Base-by-base conservation (phyloP, 2,329 filamentous ascomycete species). In the Immersiporthe knoxdaviesiana region DNA sequence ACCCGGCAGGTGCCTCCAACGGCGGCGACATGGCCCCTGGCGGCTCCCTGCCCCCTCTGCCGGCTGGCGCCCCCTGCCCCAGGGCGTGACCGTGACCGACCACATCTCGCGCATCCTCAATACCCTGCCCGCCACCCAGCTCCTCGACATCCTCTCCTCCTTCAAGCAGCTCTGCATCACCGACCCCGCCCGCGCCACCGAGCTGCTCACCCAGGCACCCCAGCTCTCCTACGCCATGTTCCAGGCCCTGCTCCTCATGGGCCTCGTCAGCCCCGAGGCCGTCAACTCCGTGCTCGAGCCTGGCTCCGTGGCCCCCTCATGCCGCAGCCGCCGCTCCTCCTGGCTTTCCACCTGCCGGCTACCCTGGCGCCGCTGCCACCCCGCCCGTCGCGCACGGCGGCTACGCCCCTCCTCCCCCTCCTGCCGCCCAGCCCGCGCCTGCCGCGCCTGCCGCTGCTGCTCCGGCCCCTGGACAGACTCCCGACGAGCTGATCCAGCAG, bases 141-240 rank as follows among this genome's bases (percentile, higher is more conserved):
- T 99, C 2, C 91, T 98, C 74, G 95, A 97, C 74, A 94, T 97
- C 68, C 88, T 99, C 70, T 90, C 91, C 11, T 94, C 98, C 79
- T 97, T 98, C 92, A 98, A 98, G 81, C 88, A 90, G 3, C 85
- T 98, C 16, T 93, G 93, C n/a, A 88, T 89, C 64, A 88, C 86
- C 32, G 94, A 98, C 74, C 94, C 95, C 2, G 85, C 87, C 27
- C 92, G 93, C 77, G 94, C 94, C 3, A 94, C 91, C 0, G 93
- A 97, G 76, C 88, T 98, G 54, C 88, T 99, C 56, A 87, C 91
- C 72, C 91, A 95, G 81, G 94, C 94, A 1, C 96, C 96, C 0
- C 96, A 99, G 81, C 89, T 99, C 59, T 90, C 93, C 5, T 98
- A 97, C 76, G 96, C 96, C 69, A 91, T 98, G 73, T 98, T 98